These are phyloP conservation scores for Solanum chaucha DNA, from an alignment of 257 asterid genomes.

Conservation along the genomic window DNA sequence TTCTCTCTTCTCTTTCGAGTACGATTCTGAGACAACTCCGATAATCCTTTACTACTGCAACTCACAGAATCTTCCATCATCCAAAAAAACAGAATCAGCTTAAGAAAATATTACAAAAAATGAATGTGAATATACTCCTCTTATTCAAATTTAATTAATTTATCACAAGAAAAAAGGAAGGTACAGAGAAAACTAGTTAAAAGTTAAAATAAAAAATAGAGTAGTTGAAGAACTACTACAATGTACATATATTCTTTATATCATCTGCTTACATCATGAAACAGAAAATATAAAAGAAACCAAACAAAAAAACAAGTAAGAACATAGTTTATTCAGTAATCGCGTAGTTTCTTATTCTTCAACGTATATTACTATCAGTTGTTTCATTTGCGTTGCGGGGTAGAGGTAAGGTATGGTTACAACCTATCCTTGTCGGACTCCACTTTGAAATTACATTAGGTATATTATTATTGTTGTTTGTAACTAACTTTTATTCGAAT, in stretches of 20 bases:
- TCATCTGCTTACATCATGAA: constrained; percentile 37
- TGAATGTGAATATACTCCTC: constrained; percentile 26
- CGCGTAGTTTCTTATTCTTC: background rate
- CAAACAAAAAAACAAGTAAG: background rate
- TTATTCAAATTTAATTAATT: constrained; percentile 56
- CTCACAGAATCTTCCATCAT: constrained; percentile 75
- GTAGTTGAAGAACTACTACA: constrained; percentile 33
- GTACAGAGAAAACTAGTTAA: background rate
- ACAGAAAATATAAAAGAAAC: background rate
- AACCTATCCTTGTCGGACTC: no score
- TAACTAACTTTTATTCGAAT: background rate
- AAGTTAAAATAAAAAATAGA: background rate
- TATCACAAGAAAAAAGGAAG: constrained; percentile 11
- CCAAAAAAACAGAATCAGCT: background rate
- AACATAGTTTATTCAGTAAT: constrained; percentile 3
- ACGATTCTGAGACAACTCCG: constrained; percentile 42
- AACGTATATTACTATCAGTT: no score
- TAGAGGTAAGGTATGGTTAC: background rate
- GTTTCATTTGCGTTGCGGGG: no score
- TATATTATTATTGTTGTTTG: background rate
- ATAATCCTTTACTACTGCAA: constrained; percentile 60
- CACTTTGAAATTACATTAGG: no score
- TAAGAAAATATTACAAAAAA: constrained; percentile 21
- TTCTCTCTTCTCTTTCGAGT: constrained; percentile 51
- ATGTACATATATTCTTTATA: constrained; percentile 22